phyloP scores from a whole-genome alignment of 2,329 filamentous ascomycete species.

The Chaetothyriales sp. region DNA sequence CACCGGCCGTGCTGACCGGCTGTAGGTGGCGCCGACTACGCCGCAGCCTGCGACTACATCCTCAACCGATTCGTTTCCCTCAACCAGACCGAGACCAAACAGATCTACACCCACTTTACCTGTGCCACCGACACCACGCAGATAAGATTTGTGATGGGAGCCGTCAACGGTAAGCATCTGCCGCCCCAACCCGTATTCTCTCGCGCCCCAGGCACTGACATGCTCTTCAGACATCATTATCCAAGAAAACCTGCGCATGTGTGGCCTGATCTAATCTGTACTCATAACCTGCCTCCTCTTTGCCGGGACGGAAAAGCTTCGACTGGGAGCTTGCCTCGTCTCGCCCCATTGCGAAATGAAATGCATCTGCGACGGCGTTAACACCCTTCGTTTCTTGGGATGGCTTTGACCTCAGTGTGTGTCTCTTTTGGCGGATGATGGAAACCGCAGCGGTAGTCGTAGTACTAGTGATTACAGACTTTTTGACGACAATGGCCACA shows the following conservation, averaged over 20 bases:
- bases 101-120: conserved; percentile 99
- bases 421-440: background rate
- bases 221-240: conserved; percentile 99
- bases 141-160: conserved; percentile 98
- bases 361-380: background rate
- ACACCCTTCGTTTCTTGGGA: background rate
- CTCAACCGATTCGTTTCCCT: conserved; percentile 95
- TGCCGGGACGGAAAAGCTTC: background rate
- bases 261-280: conserved; percentile 64
- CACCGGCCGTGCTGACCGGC: conserved; percentile 10
- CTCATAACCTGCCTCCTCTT: background rate
- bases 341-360: background rate
- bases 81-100: conserved; percentile 98
- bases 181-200: background rate
- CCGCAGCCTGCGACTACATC: conserved; percentile 94
- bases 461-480: background rate
- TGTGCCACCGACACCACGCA: conserved; percentile 98
- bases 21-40: conserved; percentile 79
- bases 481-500: background rate
- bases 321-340: background rate
- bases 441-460: background rate
- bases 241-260: conserved; percentile 94
- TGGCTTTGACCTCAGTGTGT: background rate
- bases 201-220: too few relatives aligned
- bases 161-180: conserved; percentile 71